A percentile compares a stretch with the other conserved stretches of the same genome.
Evolutionary conservation across 768 basidiomycete species (phyloP).

Genomic region (Pleurotus eryngii): DNA sequence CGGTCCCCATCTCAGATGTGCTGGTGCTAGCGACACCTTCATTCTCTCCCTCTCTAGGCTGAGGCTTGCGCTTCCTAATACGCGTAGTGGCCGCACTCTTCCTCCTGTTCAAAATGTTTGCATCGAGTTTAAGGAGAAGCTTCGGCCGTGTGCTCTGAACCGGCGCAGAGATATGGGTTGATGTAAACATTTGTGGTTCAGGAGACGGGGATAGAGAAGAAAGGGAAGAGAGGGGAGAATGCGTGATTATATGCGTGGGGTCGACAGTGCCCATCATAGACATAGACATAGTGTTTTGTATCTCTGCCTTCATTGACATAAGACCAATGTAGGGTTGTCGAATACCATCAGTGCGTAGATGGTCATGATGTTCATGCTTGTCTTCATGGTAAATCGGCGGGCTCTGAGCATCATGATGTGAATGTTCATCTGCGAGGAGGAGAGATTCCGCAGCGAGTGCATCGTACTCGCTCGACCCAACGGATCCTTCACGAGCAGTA

Average conservation of each 20-base stretch:
- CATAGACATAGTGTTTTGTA: too few relatives aligned
- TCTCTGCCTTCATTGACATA: not conserved
- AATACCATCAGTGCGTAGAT: too few relatives aligned
- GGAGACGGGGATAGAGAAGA: not conserved
- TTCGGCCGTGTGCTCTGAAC: too few relatives aligned
- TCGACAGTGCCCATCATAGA: not conserved
- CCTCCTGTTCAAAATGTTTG: not conserved
- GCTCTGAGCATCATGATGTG: too few relatives aligned
- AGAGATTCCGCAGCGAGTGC: not conserved
- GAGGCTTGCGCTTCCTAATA: constrained; percentile 8
- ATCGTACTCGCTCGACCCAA: not conserved
- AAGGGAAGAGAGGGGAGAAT: not conserved
- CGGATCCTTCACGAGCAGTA: too few relatives aligned
- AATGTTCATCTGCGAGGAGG: not conserved
- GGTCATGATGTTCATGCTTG: too few relatives aligned
- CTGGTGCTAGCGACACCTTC: not conserved
- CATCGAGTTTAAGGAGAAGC: not conserved
- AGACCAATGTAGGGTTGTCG: too few relatives aligned
- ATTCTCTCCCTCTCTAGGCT: not conserved
- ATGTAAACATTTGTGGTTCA: not conserved
- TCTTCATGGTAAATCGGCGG: too few relatives aligned
- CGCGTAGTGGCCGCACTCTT: not conserved
- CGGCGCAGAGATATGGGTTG: too few relatives aligned
- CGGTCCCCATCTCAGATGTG: not conserved
- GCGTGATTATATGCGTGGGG: not conserved